Evolutionary conservation across 352 stramenopile species (phyloP).

Genomic region (Phytophthora europaea): DNA sequence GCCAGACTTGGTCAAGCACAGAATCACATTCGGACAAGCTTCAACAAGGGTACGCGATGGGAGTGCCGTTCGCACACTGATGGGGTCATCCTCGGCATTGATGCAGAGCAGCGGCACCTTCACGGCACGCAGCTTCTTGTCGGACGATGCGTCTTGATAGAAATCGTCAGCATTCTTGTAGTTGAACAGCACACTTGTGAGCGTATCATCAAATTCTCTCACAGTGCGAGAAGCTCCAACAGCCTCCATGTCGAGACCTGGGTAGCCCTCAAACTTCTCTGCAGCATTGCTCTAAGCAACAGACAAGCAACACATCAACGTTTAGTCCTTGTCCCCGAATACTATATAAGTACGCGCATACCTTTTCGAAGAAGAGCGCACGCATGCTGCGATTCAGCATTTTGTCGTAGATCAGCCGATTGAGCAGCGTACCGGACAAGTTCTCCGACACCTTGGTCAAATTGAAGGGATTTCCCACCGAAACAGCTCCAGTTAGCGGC

Average conservation of each 20-base stretch:
- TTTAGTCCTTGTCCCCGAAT: slow-evolving; percentile 6
- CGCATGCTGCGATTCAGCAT: slow-evolving; percentile 61
- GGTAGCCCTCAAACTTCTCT: slow-evolving; percentile 55
- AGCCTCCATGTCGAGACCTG: slow-evolving; percentile 52
- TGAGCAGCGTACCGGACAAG: slow-evolving; percentile 49
- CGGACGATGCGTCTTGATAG: slow-evolving; percentile 63
- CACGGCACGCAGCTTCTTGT: slow-evolving; percentile 45
- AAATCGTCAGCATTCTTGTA: slow-evolving; percentile 63
- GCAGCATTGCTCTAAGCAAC: slow-evolving; percentile 31
- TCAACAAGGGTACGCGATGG: slow-evolving; percentile 30
- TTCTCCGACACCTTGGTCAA: slow-evolving; percentile 59
- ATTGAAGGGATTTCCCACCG: slow-evolving; percentile 80
- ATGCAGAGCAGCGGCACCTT: slow-evolving; percentile 64
- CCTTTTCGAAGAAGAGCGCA: slow-evolving; percentile 58
- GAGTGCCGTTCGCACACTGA: slow-evolving; percentile 47
- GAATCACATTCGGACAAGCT: slow-evolving; percentile 61
- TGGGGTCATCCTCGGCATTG: slow-evolving; percentile 65
- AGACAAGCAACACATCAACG: neutral
- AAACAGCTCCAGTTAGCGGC: slow-evolving; percentile 57
- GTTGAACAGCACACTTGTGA: slow-evolving; percentile 61
- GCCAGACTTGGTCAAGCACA: slow-evolving; percentile 63
- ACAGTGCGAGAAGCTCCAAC: slow-evolving; percentile 46
- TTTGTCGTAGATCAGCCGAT: slow-evolving; percentile 69
- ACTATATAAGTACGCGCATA: neutral
- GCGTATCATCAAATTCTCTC: slow-evolving; percentile 63